Percentiles rank a stretch among this genome's conserved stretches.
Conservation (phyloP, 352 stramenopile genomes). For the Thalassiosira ordinaria region DNA sequence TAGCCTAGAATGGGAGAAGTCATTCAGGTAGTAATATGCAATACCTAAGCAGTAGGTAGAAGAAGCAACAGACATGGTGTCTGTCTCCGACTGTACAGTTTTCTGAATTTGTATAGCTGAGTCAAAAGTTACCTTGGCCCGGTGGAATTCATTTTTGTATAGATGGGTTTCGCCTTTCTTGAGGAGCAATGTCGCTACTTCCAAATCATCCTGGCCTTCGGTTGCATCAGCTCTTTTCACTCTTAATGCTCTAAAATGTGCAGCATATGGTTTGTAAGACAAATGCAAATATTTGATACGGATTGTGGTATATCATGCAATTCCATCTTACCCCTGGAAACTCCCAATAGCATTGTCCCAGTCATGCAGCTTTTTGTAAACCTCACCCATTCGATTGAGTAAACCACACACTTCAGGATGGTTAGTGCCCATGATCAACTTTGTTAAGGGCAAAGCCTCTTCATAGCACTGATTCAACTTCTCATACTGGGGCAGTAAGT, state of each 20-base stretch:
- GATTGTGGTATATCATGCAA: neutral
- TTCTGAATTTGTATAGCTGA: conserved; percentile 51
- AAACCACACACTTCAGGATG: conserved; percentile 50
- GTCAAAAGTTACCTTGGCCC: conserved; percentile 66
- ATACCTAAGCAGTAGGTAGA: conserved; percentile 60
- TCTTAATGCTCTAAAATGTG: conserved; percentile 48
- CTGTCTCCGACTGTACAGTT: conserved; percentile 27
- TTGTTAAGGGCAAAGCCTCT: conserved; percentile 63
- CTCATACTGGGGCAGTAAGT: conserved; percentile 48
- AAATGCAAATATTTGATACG: neutral
- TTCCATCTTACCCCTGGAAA: conserved; percentile 60
- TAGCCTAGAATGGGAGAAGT: conserved; percentile 53
- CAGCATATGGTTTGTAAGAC: neutral
- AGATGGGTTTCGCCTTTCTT: conserved; percentile 66
- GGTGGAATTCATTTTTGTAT: conserved; percentile 61
- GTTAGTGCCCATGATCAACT: conserved; percentile 56
- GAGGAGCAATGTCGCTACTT: conserved; percentile 56
- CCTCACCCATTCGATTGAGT: conserved; percentile 61
- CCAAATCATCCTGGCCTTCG: conserved; percentile 38
- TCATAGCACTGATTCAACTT: conserved; percentile 64
- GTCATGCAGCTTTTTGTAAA: conserved; percentile 65
- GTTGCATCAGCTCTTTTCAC: conserved; percentile 39
- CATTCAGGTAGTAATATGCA: conserved; percentile 56
- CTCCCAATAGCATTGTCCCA: conserved; percentile 71
- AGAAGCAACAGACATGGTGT: conserved; percentile 42